Conservation (phyloP, 805 yeast species). For the Teunomyces pallodes region DNA sequence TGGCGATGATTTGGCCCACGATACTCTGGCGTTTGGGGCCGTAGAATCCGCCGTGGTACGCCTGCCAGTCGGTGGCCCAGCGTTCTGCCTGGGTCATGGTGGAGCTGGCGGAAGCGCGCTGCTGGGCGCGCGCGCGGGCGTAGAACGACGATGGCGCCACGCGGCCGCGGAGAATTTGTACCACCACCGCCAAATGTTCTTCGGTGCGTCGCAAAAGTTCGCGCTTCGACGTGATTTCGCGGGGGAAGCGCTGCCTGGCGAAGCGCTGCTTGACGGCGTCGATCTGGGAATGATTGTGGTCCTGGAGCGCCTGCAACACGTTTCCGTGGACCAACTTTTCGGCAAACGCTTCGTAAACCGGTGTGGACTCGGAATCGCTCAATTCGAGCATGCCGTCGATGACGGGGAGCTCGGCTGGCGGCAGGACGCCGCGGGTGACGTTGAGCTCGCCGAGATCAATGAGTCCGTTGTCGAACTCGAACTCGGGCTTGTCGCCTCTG, state of each 20-base stretch:
- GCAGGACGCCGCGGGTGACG: not conserved
- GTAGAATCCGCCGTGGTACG: conserved; percentile 56
- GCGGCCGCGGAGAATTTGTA: conserved; percentile 43
- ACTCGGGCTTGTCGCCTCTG: not conserved
- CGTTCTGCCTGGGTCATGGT: conserved; percentile 48
- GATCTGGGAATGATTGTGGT: conserved; percentile 11
- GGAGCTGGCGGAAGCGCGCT: conserved; percentile 36
- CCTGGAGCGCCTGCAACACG: conserved; percentile 13
- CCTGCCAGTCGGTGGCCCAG: conserved; percentile 42
- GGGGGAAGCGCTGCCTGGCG: conserved; percentile 17
- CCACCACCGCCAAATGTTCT: conserved; percentile 31
- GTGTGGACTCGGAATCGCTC: not conserved
- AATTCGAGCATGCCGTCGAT: conserved; percentile 2
- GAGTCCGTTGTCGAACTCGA: not conserved
- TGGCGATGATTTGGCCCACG: conserved; percentile 45
- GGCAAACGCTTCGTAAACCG: conserved; percentile 9
- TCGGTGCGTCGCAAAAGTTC: conserved; percentile 27
- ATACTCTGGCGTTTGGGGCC: conserved; percentile 57
- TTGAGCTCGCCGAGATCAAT: not conserved
- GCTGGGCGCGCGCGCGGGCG: conserved; percentile 44
- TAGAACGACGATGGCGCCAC: conserved; percentile 47
- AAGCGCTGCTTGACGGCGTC: conserved; percentile 14
- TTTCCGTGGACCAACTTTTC: conserved; percentile 9
- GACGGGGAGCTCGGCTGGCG: not conserved
- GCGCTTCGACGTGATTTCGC: conserved; percentile 26